Conservation (phyloP, 106 monocot genomes). For the Iris macrosiphon region DNA sequence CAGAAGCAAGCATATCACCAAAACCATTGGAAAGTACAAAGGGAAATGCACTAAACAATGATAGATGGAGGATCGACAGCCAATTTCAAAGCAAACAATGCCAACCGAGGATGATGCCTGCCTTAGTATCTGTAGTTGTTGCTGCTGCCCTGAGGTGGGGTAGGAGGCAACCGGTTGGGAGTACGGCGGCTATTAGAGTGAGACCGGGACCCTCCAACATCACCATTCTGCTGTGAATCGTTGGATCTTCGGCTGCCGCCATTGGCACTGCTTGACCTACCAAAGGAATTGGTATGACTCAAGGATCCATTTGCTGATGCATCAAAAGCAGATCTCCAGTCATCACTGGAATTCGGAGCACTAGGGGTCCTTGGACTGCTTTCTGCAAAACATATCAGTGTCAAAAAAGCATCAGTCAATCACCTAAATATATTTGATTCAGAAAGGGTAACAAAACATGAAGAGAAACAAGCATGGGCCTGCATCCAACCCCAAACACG, state of each 20-base stretch:
- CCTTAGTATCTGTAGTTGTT: slow-evolving; percentile 44
- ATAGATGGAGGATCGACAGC: too few species aligned
- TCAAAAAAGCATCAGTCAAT: too few species aligned
- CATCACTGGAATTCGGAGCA: slow-evolving; percentile 20
- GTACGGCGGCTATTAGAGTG: slow-evolving; percentile 81
- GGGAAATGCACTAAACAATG: too few species aligned
- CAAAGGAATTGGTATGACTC: slow-evolving; percentile 36
- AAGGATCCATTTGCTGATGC: slow-evolving; percentile 64
- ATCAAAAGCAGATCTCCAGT: slow-evolving; percentile 95
- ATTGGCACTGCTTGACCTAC: slow-evolving; percentile 17
- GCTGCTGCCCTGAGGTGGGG: slow-evolving; percentile 45
- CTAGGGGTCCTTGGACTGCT: slow-evolving; percentile 7
- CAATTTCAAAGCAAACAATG: too few species aligned
- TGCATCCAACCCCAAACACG: too few species aligned
- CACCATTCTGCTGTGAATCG: slow-evolving; percentile 50
- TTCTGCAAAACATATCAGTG: slow-evolving; percentile 53
- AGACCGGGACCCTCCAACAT: slow-evolving; percentile 27
- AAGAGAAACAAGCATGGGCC: too few species aligned
- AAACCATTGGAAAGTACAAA: too few species aligned
- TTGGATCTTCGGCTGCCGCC: slow-evolving; percentile 44
- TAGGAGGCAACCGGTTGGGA: slow-evolving; percentile 79
- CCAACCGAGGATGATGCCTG: too few species aligned
- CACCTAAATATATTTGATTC: too few species aligned
- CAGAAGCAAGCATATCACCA: too few species aligned
- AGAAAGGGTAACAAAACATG: too few species aligned